Evolutionary conservation across 805 yeast species (phyloP), one percentile per base, ranked within the genome.

Genomic region (Monosporozyma servazzii): DNA sequence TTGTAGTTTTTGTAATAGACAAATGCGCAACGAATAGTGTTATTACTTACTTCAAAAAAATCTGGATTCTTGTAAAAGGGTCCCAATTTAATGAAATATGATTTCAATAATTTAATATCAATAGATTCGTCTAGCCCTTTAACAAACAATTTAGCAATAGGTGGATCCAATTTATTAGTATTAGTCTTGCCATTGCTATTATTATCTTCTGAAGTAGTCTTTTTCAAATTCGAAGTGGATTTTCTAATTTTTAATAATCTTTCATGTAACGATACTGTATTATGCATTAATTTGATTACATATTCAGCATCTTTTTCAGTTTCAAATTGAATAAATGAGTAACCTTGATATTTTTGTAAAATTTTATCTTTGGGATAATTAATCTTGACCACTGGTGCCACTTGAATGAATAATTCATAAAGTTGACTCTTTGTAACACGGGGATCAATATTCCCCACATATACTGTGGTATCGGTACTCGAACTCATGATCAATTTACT

Each of bases 351-450:
- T 1, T 77, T 71, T 53, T 78, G 79, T 29, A 80, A 68, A 3
- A 89, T 73, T 54, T 88, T 76, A 62, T 89, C 96, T 60, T 80
- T 82, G 5, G 97, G 97, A 56, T 93, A 72, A 54, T 83, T 76
- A 4, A 93, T 75, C 30, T 78, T 73, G 40, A 71, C 72, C 2
- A 91, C 77, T 0, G 96, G 96, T 0, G 91, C 89, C 42, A 88
- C 82, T 65, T 93, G 98, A 6, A 86, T 66, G 65, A 89, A 82
- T 20, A 93, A 75, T 65, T 93, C 99, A 61, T 83, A 87, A 29
- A 93, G 66, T 18, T 90, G 61, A 2, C 74, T 69, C 59, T 87
- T 96, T 1, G 82, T 80, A 5, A 82, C 95, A 47, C 78, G 76
- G 1, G 83, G 80, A 57, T 87, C 96, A 3, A 93, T 68, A 57